phyloP scores from a whole-genome alignment of 805 yeast species.

The Brettanomyces naardenensis region DNA sequence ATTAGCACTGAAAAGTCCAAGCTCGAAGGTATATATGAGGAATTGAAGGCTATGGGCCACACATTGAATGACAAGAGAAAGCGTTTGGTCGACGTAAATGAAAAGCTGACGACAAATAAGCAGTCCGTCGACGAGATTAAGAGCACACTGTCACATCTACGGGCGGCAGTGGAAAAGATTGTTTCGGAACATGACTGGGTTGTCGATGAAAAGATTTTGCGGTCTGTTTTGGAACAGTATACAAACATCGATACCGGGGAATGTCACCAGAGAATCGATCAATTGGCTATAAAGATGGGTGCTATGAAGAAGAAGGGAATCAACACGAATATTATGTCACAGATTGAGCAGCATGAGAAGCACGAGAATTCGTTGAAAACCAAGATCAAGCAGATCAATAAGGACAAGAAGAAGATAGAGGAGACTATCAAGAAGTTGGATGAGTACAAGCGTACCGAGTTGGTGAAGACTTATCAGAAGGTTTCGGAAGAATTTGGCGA shows the following conservation, averaged over 20 bases:
- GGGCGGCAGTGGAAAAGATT: constrained; percentile 30
- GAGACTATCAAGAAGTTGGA: constrained; percentile 80
- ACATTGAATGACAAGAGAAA: constrained; percentile 38
- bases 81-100: constrained; percentile 36
- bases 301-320: constrained; percentile 70
- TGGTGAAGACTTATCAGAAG: constrained; percentile 76
- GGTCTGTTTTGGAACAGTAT: constrained; percentile 50
- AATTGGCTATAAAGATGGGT: constrained; percentile 50
- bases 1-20: constrained; percentile 50
- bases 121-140: constrained; percentile 37
- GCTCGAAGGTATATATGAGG: constrained; percentile 67
- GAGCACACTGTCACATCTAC: constrained; percentile 17
- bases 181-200: constrained; percentile 62
- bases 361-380: constrained; percentile 68
- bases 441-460: constrained; percentile 75
- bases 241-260: constrained; percentile 57
- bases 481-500: constrained; percentile 86
- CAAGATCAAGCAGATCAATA: constrained; percentile 82
- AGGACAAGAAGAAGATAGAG: constrained; percentile 82
- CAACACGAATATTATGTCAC: constrained; percentile 78
- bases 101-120: constrained; percentile 47
- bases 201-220: constrained; percentile 49
- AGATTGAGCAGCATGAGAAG: constrained; percentile 87
- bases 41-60: constrained; percentile 50
- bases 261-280: constrained; percentile 47